phyloP scores from a whole-genome alignment of 2,329 filamentous ascomycete genomes.

The Neofusicoccum ribis region DNA sequence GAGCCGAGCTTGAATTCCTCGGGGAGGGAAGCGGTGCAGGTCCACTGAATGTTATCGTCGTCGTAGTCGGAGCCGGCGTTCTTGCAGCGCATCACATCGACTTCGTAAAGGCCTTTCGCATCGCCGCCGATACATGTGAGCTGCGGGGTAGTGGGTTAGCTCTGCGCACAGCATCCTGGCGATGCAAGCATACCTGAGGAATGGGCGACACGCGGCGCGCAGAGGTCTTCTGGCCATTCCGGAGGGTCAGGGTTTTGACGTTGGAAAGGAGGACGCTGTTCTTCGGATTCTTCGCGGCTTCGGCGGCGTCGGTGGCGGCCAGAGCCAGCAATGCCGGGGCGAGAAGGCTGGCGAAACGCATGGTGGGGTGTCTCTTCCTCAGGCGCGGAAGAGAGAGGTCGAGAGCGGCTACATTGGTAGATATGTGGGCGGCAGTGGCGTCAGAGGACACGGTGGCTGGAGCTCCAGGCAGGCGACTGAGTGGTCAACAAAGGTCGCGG shows the following conservation, averaged over 20 bases:
- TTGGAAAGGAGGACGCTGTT: conserved; percentile 62
- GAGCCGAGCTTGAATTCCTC: conserved; percentile 71
- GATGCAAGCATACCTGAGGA: conserved; percentile 49
- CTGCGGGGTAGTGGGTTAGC: conserved; percentile 40
- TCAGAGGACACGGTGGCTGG: conserved; percentile 16
- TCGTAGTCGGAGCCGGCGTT: conserved; percentile 83
- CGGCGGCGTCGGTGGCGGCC: conserved; percentile 26
- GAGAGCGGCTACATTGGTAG: conserved; percentile 7
- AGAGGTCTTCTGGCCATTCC: conserved; percentile 65
- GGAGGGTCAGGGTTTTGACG: conserved; percentile 78
- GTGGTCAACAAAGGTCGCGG: neutral
- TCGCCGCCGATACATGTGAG: conserved; percentile 72
- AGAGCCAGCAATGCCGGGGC: conserved; percentile 34
- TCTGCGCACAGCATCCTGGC: neutral
- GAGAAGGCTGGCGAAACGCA: conserved; percentile 34
- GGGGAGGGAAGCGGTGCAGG: conserved; percentile 69
- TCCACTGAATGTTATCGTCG: conserved; percentile 82
- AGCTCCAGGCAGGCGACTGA: neutral
- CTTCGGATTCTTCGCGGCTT: conserved; percentile 34
- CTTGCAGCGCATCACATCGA: conserved; percentile 85
- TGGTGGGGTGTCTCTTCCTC: conserved; percentile 22
- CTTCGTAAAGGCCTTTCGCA: conserved; percentile 61
- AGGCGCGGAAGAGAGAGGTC: neutral
- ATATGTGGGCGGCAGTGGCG: conserved; percentile 10
- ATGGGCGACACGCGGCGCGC: conserved; percentile 74